Evolutionary conservation across 2,329 filamentous ascomycete species (phyloP), one percentile per base, ranked within the genome.

Genomic region (Trichophyton mentagrophytes): DNA sequence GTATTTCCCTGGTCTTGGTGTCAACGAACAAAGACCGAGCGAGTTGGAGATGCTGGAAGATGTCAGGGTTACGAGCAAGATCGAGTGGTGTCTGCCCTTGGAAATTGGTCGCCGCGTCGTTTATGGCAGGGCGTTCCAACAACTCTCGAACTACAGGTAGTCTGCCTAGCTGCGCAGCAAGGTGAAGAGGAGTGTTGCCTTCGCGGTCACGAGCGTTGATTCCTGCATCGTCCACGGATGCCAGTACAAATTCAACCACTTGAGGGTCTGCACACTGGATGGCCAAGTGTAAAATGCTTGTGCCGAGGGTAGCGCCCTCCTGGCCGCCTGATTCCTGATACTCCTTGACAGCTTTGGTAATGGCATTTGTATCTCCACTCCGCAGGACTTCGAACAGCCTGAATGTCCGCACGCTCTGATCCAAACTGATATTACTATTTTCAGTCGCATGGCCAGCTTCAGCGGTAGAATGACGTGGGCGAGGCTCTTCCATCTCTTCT

Each of bases 361-460:
- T 96, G 42, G 88, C 89, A 13, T 86, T 86, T 0, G 90, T 95
- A 72, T 99, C 92, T 60, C 93, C 93, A 71, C 84, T 93, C 65
- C 92, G 84, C 65, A 99, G 78, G 47, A 91, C 88, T 76, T 97
- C 93, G 70, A 97, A 96, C 55, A 96, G 84, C 66, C 91, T 86
- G 74, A 99, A 99, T 66, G 95, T 91, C 70, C 88, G 85, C 59
- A 99, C 90, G 0, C 92, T 96, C 73, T 96, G 90, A 71, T 99
- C 91, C 62, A 99, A 88, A 25, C 84, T 85, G 64, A 77, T 72
- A 64, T 68, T 70, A 64, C 68, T 70, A 33, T 5, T 30, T 7
- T 65, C 68, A 66, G 60, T 69, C 7, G 42, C 38, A 68, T 71
- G 66, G 62, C 69, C 67, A 64, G 69, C 63, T 69, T 62, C 64